Conservation (phyloP, 1,284 basidiomycete species). For the Austroboletus niveus region DNA sequence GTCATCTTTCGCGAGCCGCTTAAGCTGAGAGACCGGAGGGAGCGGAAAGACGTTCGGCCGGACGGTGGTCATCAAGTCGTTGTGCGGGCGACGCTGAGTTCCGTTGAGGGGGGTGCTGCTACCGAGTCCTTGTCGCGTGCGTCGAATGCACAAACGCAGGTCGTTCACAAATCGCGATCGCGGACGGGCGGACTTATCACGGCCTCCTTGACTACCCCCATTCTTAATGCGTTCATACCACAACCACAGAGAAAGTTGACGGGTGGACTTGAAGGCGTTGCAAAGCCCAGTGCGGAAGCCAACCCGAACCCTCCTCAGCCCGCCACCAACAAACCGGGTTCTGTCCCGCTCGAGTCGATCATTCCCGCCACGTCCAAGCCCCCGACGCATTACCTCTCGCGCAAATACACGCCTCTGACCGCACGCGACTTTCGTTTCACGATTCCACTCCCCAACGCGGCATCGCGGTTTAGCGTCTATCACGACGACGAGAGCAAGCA, state of each 20-base stretch:
- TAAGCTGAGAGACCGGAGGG: conserved; percentile 46
- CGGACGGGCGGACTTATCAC: conserved; percentile 34
- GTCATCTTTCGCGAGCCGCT: conserved; percentile 51
- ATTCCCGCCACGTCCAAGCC: conserved; percentile 84
- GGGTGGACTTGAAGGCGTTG: conserved; percentile 26
- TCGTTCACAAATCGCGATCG: conserved; percentile 37
- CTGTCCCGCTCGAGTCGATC: conserved; percentile 89
- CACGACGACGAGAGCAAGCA: conserved; percentile 56
- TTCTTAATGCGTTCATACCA: conserved; percentile 57
- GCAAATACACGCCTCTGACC: conserved; percentile 68
- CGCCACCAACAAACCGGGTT: conserved; percentile 41
- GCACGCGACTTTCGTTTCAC: conserved; percentile 67
- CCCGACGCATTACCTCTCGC: conserved; percentile 77
- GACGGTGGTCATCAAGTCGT: conserved; percentile 33
- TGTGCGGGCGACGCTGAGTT: conserved; percentile 41
- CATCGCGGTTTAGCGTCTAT: conserved; percentile 53
- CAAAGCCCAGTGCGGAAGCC: conserved; percentile 15
- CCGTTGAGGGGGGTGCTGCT: conserved; percentile 42
- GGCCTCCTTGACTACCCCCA: conserved; percentile 47
- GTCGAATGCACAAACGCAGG: conserved; percentile 35
- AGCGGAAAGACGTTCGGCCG: conserved; percentile 27
- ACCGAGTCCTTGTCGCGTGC: conserved; percentile 45
- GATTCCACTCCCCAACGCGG: conserved; percentile 56
- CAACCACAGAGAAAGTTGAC: conserved; percentile 48
- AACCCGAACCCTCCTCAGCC: conserved; percentile 16